These are phyloP conservation scores for Plasmopara muralis DNA, from an alignment of 352 stramenopile species.

Conservation along the genomic window DNA sequence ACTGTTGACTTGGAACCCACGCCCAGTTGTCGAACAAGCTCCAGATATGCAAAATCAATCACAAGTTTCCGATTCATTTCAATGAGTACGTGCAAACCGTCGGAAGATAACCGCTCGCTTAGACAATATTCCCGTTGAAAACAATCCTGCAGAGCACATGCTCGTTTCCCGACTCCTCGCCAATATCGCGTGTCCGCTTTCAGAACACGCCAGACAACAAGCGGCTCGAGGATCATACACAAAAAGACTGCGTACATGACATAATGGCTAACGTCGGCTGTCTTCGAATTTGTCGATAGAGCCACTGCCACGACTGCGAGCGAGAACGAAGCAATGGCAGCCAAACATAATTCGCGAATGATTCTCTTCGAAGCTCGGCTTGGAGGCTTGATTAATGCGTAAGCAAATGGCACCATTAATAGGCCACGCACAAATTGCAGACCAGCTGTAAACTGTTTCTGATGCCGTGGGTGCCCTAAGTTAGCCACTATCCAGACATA, in stretches of 20 bases:
- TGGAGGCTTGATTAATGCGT: conserved; percentile 29
- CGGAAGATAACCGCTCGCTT: conserved; percentile 29
- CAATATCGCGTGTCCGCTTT: conserved; percentile 44
- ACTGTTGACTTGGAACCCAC: conserved; percentile 23
- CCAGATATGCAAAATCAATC: conserved; percentile 50
- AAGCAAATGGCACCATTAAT: conserved; percentile 23
- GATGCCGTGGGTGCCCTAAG: conserved; percentile 7
- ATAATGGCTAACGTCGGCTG: conserved; percentile 1
- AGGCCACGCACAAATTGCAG: conserved; percentile 15
- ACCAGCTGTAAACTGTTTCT: conserved; percentile 8
- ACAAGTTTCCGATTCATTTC: conserved; percentile 47
- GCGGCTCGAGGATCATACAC: conserved; percentile 23
- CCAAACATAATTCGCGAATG: conserved; percentile 28
- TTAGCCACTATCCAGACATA: not conserved
- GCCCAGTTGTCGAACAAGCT: conserved; percentile 28
- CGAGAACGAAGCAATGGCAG: conserved; percentile 1
- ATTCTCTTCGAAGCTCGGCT: conserved; percentile 23
- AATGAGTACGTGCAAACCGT: conserved; percentile 42
- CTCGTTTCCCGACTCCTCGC: conserved; percentile 32
- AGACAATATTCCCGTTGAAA: conserved; percentile 27
- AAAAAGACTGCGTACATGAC: conserved; percentile 13
- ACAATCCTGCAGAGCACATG: conserved; percentile 20
- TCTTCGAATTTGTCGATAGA: conserved; percentile 20
- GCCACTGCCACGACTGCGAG: conserved; percentile 11
- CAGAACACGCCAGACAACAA: conserved; percentile 41